These are phyloP conservation scores for Polyplosphaeria fusca DNA, from an alignment of 495 filamentous ascomycete genomes.

Conservation along the genomic window DNA sequence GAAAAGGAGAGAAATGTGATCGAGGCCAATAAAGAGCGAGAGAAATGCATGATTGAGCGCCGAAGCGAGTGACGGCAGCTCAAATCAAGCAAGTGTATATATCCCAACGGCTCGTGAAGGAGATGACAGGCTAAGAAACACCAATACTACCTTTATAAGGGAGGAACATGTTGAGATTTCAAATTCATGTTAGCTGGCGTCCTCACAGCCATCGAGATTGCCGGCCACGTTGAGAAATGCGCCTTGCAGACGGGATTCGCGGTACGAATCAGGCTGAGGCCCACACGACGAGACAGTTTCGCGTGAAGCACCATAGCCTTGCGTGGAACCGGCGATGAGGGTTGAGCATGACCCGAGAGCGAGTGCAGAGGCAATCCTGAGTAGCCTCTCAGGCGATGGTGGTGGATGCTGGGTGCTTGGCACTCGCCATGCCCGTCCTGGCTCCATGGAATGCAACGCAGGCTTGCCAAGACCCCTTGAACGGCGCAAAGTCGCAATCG, in stretches of 20 bases:
- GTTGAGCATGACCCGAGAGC: slow-evolving; percentile 5
- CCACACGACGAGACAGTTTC: background rate
- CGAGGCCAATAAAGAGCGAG: slow-evolving; percentile 23
- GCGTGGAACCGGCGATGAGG: slow-evolving; percentile 16
- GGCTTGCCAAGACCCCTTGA: slow-evolving; percentile 14
- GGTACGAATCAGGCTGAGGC: slow-evolving; percentile 12
- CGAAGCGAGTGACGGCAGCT: slow-evolving; percentile 25
- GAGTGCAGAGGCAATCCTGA: slow-evolving; percentile 1
- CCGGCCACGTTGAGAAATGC: slow-evolving; percentile 19
- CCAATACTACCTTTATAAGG: slow-evolving; percentile 24
- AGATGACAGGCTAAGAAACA: slow-evolving; percentile 4
- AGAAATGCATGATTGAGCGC: slow-evolving; percentile 28
- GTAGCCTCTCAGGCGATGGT: background rate
- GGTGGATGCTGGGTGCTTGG: slow-evolving; percentile 11
- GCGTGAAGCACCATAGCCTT: slow-evolving; percentile 21
- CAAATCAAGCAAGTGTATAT: slow-evolving; percentile 12
- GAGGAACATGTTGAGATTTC: slow-evolving; percentile 5
- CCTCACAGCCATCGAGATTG: slow-evolving; percentile 22
- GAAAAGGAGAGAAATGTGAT: slow-evolving; percentile 21
- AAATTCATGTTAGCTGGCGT: slow-evolving; percentile 5
- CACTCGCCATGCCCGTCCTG: slow-evolving; percentile 5
- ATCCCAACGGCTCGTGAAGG: slow-evolving; percentile 6
- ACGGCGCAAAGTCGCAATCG: no score
- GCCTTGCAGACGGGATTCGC: slow-evolving; percentile 29
- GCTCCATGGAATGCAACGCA: slow-evolving; percentile 2